Evolutionary conservation across 371 early-diverging fungal species (phyloP), one percentile per base, ranked within the genome.

Genomic region (Blakeslea trispora): DNA sequence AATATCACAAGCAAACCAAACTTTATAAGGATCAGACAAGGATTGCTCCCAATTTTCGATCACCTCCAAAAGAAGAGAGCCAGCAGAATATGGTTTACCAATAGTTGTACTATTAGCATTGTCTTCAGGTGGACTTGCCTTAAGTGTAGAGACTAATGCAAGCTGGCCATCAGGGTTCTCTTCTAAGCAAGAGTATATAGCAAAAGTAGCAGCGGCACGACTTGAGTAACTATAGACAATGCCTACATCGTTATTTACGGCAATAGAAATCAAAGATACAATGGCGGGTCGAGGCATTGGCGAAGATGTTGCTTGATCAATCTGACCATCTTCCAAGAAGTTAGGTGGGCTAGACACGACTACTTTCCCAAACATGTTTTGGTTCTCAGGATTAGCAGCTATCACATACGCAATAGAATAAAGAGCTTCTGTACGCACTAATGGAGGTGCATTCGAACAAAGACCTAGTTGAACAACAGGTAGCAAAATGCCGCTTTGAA

Each of bases 1-100:
- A 22, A 95, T 71, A 22, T 87, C 81, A 0, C 91, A 85, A 0
- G 97, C 90, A 72, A 95, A 93, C 96, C 96, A 97, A 4, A 85
- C 75, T 21, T 85, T 84, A 67, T 91, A 93, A 14, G 93, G 91
- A 54, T 97, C 96, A 18, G 79, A 70, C 21, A 68, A 61, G 0
- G 84, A 77, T 22, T 78, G 69, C 49, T 89, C 85, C 91, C 91
- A 88, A 53, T 90, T 87, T 11, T 92, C 80, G 42, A 96, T 71
- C 1, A 88, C 82, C 3, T 86, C 81, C 31, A 96, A 75, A 6
- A 95, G 55, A 17, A 94, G 71, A 8, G 95, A 93, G 13, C 95
- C 95, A 2, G 91, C 89, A 1, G 95, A 91, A 57, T 90, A 89
- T n/a, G 89, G 81, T 74, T 57, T 62, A 15, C 50, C 56, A 24